Conservation (phyloP, 441 rosid genomes). For the Arabidopsis lyrata region DNA sequence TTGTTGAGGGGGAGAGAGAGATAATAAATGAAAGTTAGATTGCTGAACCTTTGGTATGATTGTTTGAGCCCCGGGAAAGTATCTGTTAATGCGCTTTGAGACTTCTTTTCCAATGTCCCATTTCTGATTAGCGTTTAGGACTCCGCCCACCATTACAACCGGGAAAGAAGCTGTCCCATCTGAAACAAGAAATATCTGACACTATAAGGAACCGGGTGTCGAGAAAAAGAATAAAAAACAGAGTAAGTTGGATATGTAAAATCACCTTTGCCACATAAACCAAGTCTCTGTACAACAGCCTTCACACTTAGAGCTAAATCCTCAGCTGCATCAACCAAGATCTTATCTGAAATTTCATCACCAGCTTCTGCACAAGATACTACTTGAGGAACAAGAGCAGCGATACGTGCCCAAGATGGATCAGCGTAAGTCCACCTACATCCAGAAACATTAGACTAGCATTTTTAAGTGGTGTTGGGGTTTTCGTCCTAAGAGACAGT, state of each 20-base stretch:
- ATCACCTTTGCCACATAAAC: constrained; percentile 48
- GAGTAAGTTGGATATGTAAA: constrained; percentile 3
- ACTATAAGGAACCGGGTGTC: neutral
- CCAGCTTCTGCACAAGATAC: constrained; percentile 50
- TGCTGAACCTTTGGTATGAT: constrained; percentile 47
- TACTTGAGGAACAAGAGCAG: constrained; percentile 52
- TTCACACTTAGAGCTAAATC: constrained; percentile 49
- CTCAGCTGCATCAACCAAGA: constrained; percentile 49
- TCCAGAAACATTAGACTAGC: constrained; percentile 14
- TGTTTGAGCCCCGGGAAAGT: constrained; percentile 44
- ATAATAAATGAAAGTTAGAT: constrained; percentile 7
- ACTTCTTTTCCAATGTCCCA: constrained; percentile 53
- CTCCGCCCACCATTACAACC: constrained; percentile 51
- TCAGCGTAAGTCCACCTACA: constrained; percentile 52
- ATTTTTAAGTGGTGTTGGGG: neutral
- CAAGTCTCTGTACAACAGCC: constrained; percentile 52
- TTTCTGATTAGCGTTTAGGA: constrained; percentile 42
- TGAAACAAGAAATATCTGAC: constrained; percentile 23
- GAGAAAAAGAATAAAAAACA: neutral
- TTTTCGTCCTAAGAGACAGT: neutral
- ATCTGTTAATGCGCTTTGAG: constrained; percentile 30
- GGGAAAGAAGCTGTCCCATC: constrained; percentile 47
- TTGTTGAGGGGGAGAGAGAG: neutral
- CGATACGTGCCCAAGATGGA: constrained; percentile 51
- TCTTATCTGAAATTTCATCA: constrained; percentile 48